Base-by-base conservation (phyloP, 768 basidiomycete genomes). In the Lactarius sp. region DNA sequence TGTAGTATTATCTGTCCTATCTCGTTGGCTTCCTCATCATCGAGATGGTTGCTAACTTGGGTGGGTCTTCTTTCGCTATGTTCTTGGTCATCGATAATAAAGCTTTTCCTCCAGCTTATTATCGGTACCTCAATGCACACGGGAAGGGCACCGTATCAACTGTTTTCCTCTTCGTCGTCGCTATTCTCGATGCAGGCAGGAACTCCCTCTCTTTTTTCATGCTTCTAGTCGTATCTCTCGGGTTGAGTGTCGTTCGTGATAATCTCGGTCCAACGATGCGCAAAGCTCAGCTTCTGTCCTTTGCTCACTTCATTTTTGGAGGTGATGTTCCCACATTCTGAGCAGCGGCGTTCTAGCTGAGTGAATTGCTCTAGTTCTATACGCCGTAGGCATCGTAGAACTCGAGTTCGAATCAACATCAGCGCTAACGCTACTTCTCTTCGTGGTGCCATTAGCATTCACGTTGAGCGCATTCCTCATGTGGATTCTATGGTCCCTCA, bases 191-290 rank as follows among this genome's bases (percentile, higher is more conserved):
- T 70, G 96, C 97, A 9, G 95, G 90, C 6, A 79, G 97, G 52
- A 98, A 98, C 71, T 90, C 94, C 2, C 80, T 95, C 73, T 94
- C 92, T 1, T 94, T 98, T 78, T 98, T 98, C 77, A 84, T 98
- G 80, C 81, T 99, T 22, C 79, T 98, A 22, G 86, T 98, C 51
- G 95, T 98, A 31, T 87, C 91, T 4, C 83, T 98, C 69, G 97
- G 97, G 41, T 78, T 97, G 46, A 92, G 90, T 67, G 93, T 98
- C 34, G 93, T 98, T 33, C 83, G 88, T 44, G 94, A 98, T 69
- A 87, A 88, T 7, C 78, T 99, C 12, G 96, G 93, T 0, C 77
- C 77, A 7, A 87, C 86, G 8, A 96, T 98, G 94, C 72, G 86
- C 53, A 88, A 80, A 70, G 93, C 94, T 64, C 87, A 92, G 70